phyloP scores from a whole-genome alignment of 768 basidiomycete species.

The Amanita polypyramis region DNA sequence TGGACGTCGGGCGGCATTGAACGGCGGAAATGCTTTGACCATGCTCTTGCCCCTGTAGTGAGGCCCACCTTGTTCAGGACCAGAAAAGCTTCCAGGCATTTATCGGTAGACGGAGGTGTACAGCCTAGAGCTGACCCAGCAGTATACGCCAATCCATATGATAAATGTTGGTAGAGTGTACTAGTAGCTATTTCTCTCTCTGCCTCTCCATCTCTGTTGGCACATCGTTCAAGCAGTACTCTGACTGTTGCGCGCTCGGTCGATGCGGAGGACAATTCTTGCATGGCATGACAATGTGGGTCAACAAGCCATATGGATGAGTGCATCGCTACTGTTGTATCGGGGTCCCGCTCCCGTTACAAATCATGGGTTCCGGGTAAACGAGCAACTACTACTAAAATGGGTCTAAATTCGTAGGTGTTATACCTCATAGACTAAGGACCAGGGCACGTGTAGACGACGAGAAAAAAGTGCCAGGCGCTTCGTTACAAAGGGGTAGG shows the following conservation, averaged over 20 bases:
- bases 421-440: too few species aligned
- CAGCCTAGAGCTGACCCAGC: slow-evolving; percentile 45
- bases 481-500: background rate
- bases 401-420: too few species aligned
- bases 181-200: slow-evolving; percentile 9
- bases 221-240: slow-evolving; percentile 9
- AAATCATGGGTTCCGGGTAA: too few species aligned
- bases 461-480: too few species aligned
- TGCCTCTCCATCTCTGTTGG: background rate
- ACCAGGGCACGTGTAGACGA: too few species aligned
- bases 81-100: slow-evolving; percentile 43
- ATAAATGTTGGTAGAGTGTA: slow-evolving; percentile 33
- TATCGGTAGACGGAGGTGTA: slow-evolving; percentile 35
- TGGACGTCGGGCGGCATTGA: slow-evolving; percentile 20
- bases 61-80: slow-evolving; percentile 38
- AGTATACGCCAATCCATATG: slow-evolving; percentile 48
- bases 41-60: slow-evolving; percentile 51
- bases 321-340: background rate
- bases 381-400: too few species aligned
- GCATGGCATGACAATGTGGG: slow-evolving; percentile 3
- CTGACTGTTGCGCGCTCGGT: slow-evolving; percentile 26
- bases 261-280: slow-evolving; percentile 22
- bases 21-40: slow-evolving; percentile 57
- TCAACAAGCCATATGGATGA: background rate
- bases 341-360: too few species aligned